Evolutionary conservation across 208 protist genomes (phyloP).

Genomic region (Naegleria gruberi): DNA sequence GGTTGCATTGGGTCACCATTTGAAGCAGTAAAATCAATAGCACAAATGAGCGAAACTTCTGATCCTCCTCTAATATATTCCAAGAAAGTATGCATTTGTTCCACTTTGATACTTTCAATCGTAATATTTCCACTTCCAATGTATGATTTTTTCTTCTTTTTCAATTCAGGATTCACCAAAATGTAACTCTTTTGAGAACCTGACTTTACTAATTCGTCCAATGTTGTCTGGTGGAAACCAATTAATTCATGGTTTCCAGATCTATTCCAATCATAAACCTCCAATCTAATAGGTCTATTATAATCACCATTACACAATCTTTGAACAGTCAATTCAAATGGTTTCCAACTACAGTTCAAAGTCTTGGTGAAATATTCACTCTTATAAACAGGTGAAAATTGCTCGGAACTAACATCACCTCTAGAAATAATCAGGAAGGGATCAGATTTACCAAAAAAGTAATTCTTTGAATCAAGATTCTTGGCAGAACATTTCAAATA

Average conservation of each 20-base stretch:
- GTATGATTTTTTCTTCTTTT: constrained; percentile 21
- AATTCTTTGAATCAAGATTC: background rate
- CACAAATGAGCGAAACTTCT: constrained; percentile 46
- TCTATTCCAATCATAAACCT: constrained; percentile 16
- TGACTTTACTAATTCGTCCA: background rate
- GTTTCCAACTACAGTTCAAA: constrained; percentile 13
- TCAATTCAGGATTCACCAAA: constrained; percentile 23
- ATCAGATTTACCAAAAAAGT: constrained; percentile 16
- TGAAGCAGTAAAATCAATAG: constrained; percentile 52
- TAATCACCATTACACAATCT: constrained; percentile 29
- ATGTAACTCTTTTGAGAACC: background rate
- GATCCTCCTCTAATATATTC: constrained; percentile 46
- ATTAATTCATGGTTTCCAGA: constrained; percentile 25
- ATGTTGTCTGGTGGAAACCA: background rate
- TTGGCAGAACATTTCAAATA: background rate
- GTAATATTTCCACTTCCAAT: constrained; percentile 7
- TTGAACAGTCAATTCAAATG: constrained; percentile 23
- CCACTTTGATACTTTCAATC: constrained; percentile 7
- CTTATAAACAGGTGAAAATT: constrained; percentile 17
- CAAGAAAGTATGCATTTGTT: constrained; percentile 37
- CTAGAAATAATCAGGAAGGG: constrained; percentile 17
- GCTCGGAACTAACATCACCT: background rate
- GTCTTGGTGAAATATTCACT: constrained; percentile 10
- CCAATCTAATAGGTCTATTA: background rate
- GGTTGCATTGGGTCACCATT: constrained; percentile 43